Evolutionary conservation across 129 eudicot genomes (phyloP), one percentile per base, ranked within the genome.

Genomic region (Smallanthus sonchifolius): DNA sequence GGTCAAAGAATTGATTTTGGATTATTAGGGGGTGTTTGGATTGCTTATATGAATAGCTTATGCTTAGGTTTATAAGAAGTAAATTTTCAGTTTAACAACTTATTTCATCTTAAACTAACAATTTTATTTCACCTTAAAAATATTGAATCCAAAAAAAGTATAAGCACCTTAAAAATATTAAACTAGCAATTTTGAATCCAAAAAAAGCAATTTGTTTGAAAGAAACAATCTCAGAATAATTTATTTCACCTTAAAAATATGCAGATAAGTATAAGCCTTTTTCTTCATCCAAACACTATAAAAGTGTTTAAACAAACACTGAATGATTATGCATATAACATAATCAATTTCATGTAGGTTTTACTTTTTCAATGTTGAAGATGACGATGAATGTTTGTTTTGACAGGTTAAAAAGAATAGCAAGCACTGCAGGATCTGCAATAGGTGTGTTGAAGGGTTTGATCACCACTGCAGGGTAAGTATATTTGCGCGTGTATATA

Each of bases 391-490:
- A 20, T 74, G 34, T 61, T 51, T 37, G 5, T 48, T 40, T 72
- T 57, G 24, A 49, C 76, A 93, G 91, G 98, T 93, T 15, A 85
- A 88, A 72, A 93, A 78, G 86, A 83, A 86, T 69, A 93, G 98
- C 89, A 93, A 93, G 79, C 98, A 93, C 62, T 93, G 98, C 78
- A 79, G 98, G 86, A 90, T 96, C 54, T 93, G 98, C 82, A 88
- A 93, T 73, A 88, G 97, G 17, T 93, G 98, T 63, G 97, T 93
- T 62, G 97, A 93, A 76, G 98, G 97, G 52, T 93, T 93, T 79
- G 98, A 93, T 85, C 98, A 93, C 81, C 98, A 93, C 82, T 93
- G 98, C 88, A 83, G 96, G 87, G 98, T 84, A 88, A 81, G 59
- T 67, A 63, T 10, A 48, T 4, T 24, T 56, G 20, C 9, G 60